Percentiles rank a stretch among this genome's conserved stretches.
phyloP scores from a whole-genome alignment of 345 rosid species.

The Citrus reticulata region DNA sequence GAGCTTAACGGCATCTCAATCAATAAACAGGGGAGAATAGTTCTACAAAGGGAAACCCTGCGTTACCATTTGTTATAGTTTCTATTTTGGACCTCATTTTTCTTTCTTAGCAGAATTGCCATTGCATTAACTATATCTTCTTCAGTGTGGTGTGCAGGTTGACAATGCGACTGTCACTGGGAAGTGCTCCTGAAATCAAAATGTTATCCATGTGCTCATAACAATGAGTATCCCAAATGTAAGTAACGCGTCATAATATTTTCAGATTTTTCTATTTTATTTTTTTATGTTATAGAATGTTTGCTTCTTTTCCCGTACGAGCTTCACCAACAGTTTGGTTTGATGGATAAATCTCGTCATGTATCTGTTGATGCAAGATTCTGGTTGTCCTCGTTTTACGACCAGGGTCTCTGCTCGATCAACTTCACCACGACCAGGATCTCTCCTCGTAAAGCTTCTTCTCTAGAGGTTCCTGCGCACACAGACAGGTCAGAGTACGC shows the following conservation, averaged over 20 bases:
- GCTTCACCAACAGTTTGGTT: slow-evolving; percentile 57
- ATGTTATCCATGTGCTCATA: slow-evolving; percentile 50
- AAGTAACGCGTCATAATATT: slow-evolving; percentile 22
- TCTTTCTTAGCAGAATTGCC: neutral
- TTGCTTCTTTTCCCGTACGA: slow-evolving; percentile 69
- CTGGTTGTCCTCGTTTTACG: too few relatives aligned
- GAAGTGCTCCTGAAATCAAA: slow-evolving; percentile 38
- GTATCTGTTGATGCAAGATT: slow-evolving; percentile 23
- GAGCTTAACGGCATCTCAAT: neutral
- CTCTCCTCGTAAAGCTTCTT: too few relatives aligned
- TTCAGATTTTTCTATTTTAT: slow-evolving; percentile 9
- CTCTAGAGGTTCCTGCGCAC: too few relatives aligned
- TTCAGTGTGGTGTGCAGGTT: slow-evolving; percentile 45
- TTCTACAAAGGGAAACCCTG: neutral
- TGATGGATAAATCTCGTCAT: slow-evolving; percentile 38
- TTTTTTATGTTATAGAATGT: slow-evolving; percentile 47
- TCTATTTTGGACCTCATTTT: neutral
- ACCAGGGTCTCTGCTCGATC: too few relatives aligned
- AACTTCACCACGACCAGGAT: too few relatives aligned
- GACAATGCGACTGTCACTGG: slow-evolving; percentile 61
- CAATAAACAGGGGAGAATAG: neutral
- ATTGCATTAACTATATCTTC: slow-evolving; percentile 6
- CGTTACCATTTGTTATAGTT: neutral
- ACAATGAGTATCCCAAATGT: slow-evolving; percentile 52
- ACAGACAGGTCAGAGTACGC: too few relatives aligned